Conservation (phyloP, 768 basidiomycete species). For the Podaxis pistillaris region DNA sequence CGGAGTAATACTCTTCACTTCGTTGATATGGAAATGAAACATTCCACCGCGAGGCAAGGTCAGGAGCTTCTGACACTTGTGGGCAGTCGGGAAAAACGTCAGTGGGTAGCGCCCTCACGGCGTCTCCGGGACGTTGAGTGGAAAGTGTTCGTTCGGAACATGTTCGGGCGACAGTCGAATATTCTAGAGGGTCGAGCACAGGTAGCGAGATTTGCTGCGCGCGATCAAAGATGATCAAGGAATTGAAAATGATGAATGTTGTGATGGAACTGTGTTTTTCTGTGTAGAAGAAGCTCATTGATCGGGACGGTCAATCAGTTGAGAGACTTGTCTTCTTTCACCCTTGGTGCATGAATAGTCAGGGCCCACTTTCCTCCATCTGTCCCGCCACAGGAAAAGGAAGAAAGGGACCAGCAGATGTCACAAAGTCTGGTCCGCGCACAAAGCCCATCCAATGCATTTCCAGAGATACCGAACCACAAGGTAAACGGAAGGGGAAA, state of each 20-base stretch:
- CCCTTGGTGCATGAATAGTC: neutral
- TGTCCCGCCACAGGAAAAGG: neutral
- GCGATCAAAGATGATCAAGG: neutral
- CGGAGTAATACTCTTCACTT: neutral
- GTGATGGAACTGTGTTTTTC: neutral
- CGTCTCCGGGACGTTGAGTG: neutral
- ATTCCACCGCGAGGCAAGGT: neutral
- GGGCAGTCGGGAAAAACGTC: neutral
- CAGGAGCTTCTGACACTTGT: neutral
- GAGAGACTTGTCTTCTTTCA: neutral
- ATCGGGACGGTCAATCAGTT: no score
- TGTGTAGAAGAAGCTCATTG: neutral
- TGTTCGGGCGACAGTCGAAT: neutral
- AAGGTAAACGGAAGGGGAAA: no score
- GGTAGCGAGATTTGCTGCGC: neutral
- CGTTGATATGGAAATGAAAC: neutral
- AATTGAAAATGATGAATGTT: neutral
- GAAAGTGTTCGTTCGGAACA: neutral
- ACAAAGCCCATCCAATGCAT: no score
- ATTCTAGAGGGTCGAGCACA: neutral
- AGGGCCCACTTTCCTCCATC: neutral
- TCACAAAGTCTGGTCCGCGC: neutral
- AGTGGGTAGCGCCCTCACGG: neutral
- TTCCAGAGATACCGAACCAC: neutral
- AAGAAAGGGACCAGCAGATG: neutral